A percentile compares a stretch with the other conserved stretches of the same genome.
Evolutionary conservation across 768 basidiomycete species (phyloP).

Genomic region (Leucocoprinus leucothites): DNA sequence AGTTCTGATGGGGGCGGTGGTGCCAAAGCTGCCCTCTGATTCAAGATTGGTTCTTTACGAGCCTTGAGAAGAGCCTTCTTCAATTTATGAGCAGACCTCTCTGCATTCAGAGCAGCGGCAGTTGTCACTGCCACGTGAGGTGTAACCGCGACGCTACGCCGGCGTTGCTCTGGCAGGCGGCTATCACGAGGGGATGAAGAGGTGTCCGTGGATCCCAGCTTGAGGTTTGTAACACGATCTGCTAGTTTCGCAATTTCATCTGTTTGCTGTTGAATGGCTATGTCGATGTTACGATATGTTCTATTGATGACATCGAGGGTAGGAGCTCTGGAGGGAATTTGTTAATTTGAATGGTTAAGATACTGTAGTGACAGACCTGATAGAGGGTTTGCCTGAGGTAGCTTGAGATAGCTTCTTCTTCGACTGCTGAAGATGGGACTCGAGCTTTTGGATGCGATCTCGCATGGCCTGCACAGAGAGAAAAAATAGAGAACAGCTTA

Average conservation of each 20-base stretch:
- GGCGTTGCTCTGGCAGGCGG: constrained; percentile 36
- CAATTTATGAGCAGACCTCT: constrained; percentile 66
- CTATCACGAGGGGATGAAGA: constrained; percentile 33
- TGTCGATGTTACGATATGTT: constrained; percentile 82
- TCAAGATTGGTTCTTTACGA: constrained; percentile 65
- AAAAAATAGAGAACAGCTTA: background rate
- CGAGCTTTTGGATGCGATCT: constrained; percentile 76
- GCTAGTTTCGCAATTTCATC: constrained; percentile 50
- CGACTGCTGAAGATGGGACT: constrained; percentile 63
- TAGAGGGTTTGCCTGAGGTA: constrained; percentile 54
- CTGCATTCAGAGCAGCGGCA: constrained; percentile 79
- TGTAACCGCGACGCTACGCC: constrained; percentile 43
- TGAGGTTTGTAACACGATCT: constrained; percentile 50
- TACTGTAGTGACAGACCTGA: constrained; percentile 38
- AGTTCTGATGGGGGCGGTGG: constrained; percentile 34
- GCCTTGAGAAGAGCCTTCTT: constrained; percentile 63
- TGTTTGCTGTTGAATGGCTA: constrained; percentile 61
- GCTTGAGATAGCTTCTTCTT: constrained; percentile 68
- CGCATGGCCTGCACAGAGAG: constrained; percentile 51
- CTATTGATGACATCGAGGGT: constrained; percentile 83
- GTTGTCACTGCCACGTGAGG: constrained; percentile 71
- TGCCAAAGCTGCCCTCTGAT: constrained; percentile 44
- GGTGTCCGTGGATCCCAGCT: constrained; percentile 27
- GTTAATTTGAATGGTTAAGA: background rate
- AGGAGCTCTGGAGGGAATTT: constrained; percentile 54